These are phyloP conservation scores for Candida parachauliodes DNA, from an alignment of 805 yeast genomes.

Conservation along the genomic window DNA sequence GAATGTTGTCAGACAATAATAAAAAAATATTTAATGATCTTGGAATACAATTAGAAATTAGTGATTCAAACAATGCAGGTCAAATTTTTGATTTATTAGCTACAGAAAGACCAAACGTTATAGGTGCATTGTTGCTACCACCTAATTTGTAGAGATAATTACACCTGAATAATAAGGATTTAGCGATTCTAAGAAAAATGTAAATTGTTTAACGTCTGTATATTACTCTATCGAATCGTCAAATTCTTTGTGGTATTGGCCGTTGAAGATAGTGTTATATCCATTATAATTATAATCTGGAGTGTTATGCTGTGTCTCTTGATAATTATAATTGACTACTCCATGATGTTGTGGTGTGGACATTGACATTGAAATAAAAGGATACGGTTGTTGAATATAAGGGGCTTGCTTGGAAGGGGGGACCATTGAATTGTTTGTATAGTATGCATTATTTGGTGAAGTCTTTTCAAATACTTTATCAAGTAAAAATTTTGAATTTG, in stretches of 20 bases:
- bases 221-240: conserved; percentile 4
- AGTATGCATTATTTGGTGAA: conserved; percentile 17
- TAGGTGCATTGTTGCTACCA: conserved; percentile 72
- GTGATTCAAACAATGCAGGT: conserved; percentile 63
- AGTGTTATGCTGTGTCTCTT: neutral
- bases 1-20: conserved; percentile 60
- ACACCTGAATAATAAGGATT: too few species aligned
- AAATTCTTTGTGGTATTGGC: conserved; percentile 1
- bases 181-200: neutral
- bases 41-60: conserved; percentile 69
- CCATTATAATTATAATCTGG: conserved; percentile 3
- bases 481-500: conserved; percentile 36
- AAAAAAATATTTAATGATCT: conserved; percentile 45
- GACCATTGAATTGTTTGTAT: conserved; percentile 22
- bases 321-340: conserved; percentile 17
- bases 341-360: conserved; percentile 42
- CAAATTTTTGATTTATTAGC: conserved; percentile 70
- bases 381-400: conserved; percentile 10
- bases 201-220: neutral
- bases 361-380: conserved; percentile 32
- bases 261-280: conserved; percentile 1
- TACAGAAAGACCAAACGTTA: conserved; percentile 70
- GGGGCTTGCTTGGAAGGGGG: conserved; percentile 23
- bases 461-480: conserved; percentile 38
- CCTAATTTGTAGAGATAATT: conserved; percentile 52